A percentile compares a stretch with the other conserved stretches of the same genome.
Evolutionary conservation across 1,284 basidiomycete species (phyloP).

Genomic region (Cystobasidium pallidum): DNA sequence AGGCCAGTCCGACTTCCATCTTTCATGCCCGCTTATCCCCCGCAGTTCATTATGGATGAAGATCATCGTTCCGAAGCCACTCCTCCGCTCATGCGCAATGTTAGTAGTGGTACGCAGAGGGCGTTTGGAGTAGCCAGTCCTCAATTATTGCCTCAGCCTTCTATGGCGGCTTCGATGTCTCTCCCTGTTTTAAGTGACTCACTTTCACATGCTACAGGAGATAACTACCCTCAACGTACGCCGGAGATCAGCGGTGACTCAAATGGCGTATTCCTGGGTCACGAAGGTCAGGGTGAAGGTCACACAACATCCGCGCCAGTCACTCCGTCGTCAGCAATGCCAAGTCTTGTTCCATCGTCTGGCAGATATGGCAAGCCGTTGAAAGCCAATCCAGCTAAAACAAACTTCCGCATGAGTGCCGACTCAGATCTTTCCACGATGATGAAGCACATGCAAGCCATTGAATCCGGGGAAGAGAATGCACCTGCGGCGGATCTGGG

Average conservation of each 20-base stretch:
- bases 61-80: slow-evolving; percentile 6
- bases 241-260: slow-evolving; percentile 23
- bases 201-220: neutral
- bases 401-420: slow-evolving; percentile 38
- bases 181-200: slow-evolving; percentile 14
- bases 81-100: slow-evolving; percentile 24
- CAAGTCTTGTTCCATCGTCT: slow-evolving; percentile 30
- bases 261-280: slow-evolving; percentile 22
- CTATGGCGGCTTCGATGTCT: slow-evolving; percentile 19
- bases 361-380: slow-evolving; percentile 31
- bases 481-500: slow-evolving; percentile 2
- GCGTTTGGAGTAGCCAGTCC: slow-evolving; percentile 11
- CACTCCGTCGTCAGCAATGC: slow-evolving; percentile 29
- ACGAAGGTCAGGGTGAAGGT: slow-evolving; percentile 6
- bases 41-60: slow-evolving; percentile 16
- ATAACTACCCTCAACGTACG: slow-evolving; percentile 8
- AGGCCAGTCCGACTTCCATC: slow-evolving; percentile 22
- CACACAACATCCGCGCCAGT: slow-evolving; percentile 39
- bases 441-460: slow-evolving; percentile 43
- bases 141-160: neutral
- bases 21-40: slow-evolving; percentile 42
- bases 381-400: slow-evolving; percentile 31
- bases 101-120: slow-evolving; percentile 22
- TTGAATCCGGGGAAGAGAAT: slow-evolving; percentile 32
- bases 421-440: slow-evolving; percentile 40